Percentiles rank a stretch among this genome's conserved stretches.
phyloP scores from a whole-genome alignment of 202 grass and related monocot genomes.

The Bolboschoenoplectus hybrid region DNA sequence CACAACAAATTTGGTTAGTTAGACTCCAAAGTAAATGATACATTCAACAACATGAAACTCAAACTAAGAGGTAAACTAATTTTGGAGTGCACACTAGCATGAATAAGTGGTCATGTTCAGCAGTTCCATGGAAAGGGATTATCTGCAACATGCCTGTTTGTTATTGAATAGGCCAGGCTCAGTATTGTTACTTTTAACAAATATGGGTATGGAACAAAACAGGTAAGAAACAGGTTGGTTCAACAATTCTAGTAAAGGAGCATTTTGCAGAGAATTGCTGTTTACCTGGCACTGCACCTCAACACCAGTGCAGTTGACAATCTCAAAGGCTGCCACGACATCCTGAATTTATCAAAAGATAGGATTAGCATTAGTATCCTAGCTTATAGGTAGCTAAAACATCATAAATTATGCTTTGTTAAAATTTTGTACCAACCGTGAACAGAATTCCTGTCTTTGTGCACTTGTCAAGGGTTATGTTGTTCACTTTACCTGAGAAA shows the following conservation, averaged over 20 bases:
- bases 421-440: slow-evolving; percentile 55
- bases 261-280: slow-evolving; percentile 20
- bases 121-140: background rate
- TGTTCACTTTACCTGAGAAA: slow-evolving; percentile 96
- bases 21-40: background rate
- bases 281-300: slow-evolving; percentile 98
- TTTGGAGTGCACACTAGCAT: slow-evolving; percentile 5
- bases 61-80: slow-evolving; percentile 24
- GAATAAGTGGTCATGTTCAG: background rate
- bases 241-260: background rate
- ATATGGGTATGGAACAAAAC: background rate
- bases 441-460: slow-evolving; percentile 87
- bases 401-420: background rate
- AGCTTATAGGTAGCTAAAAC: background rate
- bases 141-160: slow-evolving; percentile 3
- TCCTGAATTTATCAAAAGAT: slow-evolving; percentile 63
- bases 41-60: slow-evolving; percentile 11
- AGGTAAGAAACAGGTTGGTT: background rate
- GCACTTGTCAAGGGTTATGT: slow-evolving; percentile 98
- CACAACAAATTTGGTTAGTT: background rate
- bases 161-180: slow-evolving; percentile 1
- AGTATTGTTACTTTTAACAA: background rate
- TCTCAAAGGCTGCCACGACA: slow-evolving; percentile 96
- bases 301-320: slow-evolving; percentile 93
- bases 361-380: slow-evolving; percentile 34